Conservation (phyloP, 2,329 filamentous ascomycete genomes). For the Diplodia seriata region DNA sequence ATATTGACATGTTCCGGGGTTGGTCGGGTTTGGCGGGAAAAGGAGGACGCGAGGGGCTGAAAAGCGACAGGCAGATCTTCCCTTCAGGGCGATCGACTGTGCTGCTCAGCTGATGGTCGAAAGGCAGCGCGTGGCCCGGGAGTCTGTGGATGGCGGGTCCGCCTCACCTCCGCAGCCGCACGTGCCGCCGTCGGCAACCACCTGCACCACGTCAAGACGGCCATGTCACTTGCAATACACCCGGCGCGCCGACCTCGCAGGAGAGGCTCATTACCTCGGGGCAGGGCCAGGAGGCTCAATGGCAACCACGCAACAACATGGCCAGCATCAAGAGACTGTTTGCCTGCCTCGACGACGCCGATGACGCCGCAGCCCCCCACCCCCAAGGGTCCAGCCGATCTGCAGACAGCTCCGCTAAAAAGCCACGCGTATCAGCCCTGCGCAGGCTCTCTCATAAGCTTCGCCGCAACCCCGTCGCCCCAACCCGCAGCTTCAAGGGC, state of each 20-base stretch:
- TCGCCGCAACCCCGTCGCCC: not conserved
- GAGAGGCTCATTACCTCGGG: not conserved
- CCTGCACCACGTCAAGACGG: constrained; percentile 14
- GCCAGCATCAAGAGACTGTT: not conserved
- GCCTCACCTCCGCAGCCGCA: constrained; percentile 8
- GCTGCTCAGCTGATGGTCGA: not conserved
- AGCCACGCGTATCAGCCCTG: not conserved
- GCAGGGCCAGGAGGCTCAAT: too few species aligned
- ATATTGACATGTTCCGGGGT: too few species aligned
- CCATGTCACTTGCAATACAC: not conserved
- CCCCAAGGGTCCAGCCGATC: not conserved
- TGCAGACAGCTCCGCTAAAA: not conserved
- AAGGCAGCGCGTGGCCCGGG: not conserved
- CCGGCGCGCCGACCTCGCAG: not conserved
- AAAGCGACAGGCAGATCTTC: too few species aligned
- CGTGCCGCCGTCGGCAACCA: constrained; percentile 12
- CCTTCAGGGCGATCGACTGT: too few species aligned
- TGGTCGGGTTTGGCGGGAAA: too few species aligned
- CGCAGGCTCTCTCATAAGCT: not conserved
- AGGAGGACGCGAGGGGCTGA: too few species aligned
- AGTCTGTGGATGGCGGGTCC: not conserved
- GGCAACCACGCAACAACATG: not conserved
- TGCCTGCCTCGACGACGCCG: not conserved
- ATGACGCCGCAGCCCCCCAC: not conserved
- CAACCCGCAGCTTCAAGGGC: not conserved